Percentiles rank a stretch among this genome's conserved stretches.
phyloP scores from a whole-genome alignment of 495 filamentous ascomycete species.

The Hypoxylon subgilvum region DNA sequence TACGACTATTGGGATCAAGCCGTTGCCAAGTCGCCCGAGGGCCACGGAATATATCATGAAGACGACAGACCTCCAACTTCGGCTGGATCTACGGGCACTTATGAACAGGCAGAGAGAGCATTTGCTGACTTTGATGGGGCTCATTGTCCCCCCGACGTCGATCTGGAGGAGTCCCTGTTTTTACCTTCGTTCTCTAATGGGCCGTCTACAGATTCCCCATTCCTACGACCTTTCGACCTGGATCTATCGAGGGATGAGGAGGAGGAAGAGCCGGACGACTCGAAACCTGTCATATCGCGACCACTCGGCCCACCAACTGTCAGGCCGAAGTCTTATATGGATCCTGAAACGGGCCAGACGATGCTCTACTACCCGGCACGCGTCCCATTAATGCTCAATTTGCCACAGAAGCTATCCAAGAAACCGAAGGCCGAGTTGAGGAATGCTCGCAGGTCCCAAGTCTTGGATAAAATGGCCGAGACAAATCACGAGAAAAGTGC shows the following conservation, averaged over 20 bases:
- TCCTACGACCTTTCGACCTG: constrained; percentile 30
- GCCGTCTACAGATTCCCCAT: constrained; percentile 19
- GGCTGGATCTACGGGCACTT: constrained; percentile 70
- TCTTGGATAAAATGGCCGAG: constrained; percentile 55
- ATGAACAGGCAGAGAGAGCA: constrained; percentile 68
- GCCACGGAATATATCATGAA: constrained; percentile 28
- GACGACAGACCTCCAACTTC: constrained; percentile 46
- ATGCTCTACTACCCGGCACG: constrained; percentile 97
- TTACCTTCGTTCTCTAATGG: constrained; percentile 39
- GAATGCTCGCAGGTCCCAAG: constrained; percentile 71
- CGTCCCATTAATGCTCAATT: constrained; percentile 89
- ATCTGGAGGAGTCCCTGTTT: constrained; percentile 38
- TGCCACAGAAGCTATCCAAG: constrained; percentile 86
- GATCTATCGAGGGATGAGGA: constrained; percentile 18
- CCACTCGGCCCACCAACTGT: constrained; percentile 41
- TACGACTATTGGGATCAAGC: constrained; percentile 40
- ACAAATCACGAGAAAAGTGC: constrained; percentile 40
- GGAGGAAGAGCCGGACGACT: constrained; percentile 23
- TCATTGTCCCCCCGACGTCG: constrained; percentile 68
- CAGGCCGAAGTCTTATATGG: constrained; percentile 65
- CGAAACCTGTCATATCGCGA: constrained; percentile 25
- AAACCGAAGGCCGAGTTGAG: constrained; percentile 63
- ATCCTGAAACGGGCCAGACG: constrained; percentile 68
- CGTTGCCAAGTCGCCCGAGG: constrained; percentile 39
- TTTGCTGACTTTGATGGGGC: constrained; percentile 96